Evolutionary conservation across 2,329 filamentous ascomycete species (phyloP), one percentile per base, ranked within the genome.

Genomic region (Capronia epimyces): DNA sequence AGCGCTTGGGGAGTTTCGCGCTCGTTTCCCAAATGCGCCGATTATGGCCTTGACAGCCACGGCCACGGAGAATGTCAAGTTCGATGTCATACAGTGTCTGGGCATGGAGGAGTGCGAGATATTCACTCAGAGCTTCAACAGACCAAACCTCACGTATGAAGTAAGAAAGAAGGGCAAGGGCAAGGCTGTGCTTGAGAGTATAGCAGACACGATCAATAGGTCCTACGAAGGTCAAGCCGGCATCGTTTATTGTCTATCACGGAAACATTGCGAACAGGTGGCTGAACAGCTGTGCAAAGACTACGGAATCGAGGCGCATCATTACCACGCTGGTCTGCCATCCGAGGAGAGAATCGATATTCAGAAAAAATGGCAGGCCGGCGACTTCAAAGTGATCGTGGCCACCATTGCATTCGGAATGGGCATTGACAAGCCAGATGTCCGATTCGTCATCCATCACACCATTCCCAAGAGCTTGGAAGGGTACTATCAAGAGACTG

Each of bases 381-480:
- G 89, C 4, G 71, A 75, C 45, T 80, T 84, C 62, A 86, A 95
- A 60, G 87, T 98, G 27, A 94, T 98, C 37, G 93, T 98, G 43
- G 94, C 93, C 16, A 98, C 93, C 0, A 97, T 98, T 67, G 93
- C 93, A 20, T 98, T 98, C 65, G 93, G 93, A 5, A 98, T 98
- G 93, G 93, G 93, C n/a, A 98, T 98, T 59, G 93, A 98, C 73
- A 98, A 98, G 67, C 81, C 90, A 0, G 86, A 98, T 66, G 93
- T 98, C 42, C 86, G 93, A 22, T 98, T 95, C 66, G 93, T 98
- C 27, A 88, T 98, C 34, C 94, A 98, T 65, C 85, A 95, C 63
- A 87, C 83, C 37, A 76, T 98, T 4, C 93, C 93, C 1, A 97
- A 98, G 69, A 96, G 89, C 62, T 73, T 98, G 47, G 93, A 98